These are phyloP conservation scores for Tuber aestivum DNA, from an alignment of 495 filamentous ascomycete genomes.

Conservation along the genomic window DNA sequence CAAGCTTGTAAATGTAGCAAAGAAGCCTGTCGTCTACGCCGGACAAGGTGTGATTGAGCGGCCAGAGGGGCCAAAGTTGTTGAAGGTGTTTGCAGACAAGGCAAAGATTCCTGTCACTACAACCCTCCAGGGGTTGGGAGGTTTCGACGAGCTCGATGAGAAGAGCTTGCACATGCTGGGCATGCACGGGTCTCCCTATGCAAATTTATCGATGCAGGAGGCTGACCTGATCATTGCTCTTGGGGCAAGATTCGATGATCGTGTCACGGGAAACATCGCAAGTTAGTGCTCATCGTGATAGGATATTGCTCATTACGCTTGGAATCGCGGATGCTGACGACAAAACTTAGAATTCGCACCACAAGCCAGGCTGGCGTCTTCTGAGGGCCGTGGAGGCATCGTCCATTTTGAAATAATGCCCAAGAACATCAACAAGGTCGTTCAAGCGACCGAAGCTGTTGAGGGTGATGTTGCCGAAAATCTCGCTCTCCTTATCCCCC, in stretches of 20 bases:
- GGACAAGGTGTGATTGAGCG: slow-evolving; percentile 63
- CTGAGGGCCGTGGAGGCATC: slow-evolving; percentile 67
- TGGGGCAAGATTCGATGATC: slow-evolving; percentile 71
- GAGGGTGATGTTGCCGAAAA: slow-evolving; percentile 69
- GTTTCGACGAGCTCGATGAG: slow-evolving; percentile 69
- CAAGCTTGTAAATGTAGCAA: slow-evolving; percentile 62
- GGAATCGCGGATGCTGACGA: slow-evolving; percentile 11
- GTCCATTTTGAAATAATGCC: slow-evolving; percentile 77
- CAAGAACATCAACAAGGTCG: slow-evolving; percentile 83
- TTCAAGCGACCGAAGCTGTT: slow-evolving; percentile 73
- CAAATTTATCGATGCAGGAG: slow-evolving; percentile 73
- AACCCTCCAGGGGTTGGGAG: slow-evolving; percentile 69
- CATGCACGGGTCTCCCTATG: slow-evolving; percentile 75
- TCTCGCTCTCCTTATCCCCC: slow-evolving; percentile 65
- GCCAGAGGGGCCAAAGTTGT: slow-evolving; percentile 59
- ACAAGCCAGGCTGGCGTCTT: slow-evolving; percentile 58
- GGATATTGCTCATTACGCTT: not conserved
- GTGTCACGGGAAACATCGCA: slow-evolving; percentile 59
- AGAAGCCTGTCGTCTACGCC: slow-evolving; percentile 72
- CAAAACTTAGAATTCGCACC: slow-evolving; percentile 55
- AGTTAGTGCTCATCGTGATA: slow-evolving; percentile 39
- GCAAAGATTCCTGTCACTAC: slow-evolving; percentile 71
- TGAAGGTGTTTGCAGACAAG: slow-evolving; percentile 65
- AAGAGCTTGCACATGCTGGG: slow-evolving; percentile 77
- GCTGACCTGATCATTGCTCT: slow-evolving; percentile 72